Evolutionary conservation across 2,329 filamentous ascomycete species (phyloP), one percentile per base, ranked within the genome.

Genomic region (Ustilaginoidea virens): DNA sequence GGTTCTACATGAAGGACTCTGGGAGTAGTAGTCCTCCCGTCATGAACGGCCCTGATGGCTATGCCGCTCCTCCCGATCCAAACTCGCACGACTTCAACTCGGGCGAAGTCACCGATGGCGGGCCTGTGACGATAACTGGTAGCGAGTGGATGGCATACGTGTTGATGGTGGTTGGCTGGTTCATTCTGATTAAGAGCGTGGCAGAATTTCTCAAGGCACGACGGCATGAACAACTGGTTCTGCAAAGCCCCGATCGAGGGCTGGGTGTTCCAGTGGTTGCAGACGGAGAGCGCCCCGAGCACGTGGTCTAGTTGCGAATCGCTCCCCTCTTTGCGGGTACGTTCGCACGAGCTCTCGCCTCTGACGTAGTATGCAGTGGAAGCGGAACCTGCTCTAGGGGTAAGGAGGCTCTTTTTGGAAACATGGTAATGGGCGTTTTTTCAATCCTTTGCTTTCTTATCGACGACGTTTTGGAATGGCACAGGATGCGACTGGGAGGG

Each of bases 131-230:
- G 20, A 70, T 93, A 23, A 70, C 66, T 5, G 77, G 76, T 29
- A 77, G 69, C 38, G 86, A 96, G 48, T 94, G 82, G 82, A 62
- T 93, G 37, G 81, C 85, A 8, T 98, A 96, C 45, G 63, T 80
- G 11, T 56, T 98, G 27, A 98, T 98, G 90, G 81, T 98, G 47
- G 78, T 92, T 2, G 90, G 90, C 5, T 98, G 90, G 90, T 96
- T 96, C 47, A 85, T 98, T 37, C 61, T 98, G 36, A 96, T 98
- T 48, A 73, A 86, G 53, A 77, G 85, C n/a, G 74, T 93, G 12
- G 85, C 79, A 43, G 86, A 96, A 49, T 98, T 90, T 49, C 57
- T 96, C 36, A 72, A 76, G 40, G 90, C 85, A 21, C 69, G 87
- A 48, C 68, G 83, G 46, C 90, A 96, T 48, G 90, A 98, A 58